phyloP scores from a whole-genome alignment of 768 basidiomycete genomes.

The Hericium coralloides region DNA sequence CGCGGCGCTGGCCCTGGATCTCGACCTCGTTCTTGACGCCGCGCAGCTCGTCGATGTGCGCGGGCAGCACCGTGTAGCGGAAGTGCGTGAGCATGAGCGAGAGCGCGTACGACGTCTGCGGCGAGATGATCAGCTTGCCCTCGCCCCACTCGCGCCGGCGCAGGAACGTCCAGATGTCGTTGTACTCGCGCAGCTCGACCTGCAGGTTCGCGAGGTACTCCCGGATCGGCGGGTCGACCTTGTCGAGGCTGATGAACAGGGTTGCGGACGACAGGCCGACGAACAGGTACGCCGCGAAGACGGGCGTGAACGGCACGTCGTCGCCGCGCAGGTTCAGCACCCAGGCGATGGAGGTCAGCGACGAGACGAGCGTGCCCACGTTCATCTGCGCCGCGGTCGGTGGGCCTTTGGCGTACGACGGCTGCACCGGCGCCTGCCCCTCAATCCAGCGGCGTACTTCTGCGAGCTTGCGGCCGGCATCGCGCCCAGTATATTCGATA shows the following conservation, averaged over 20 bases:
- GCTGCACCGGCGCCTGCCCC: slow-evolving; percentile 45
- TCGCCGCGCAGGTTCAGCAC: slow-evolving; percentile 81
- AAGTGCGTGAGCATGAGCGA: slow-evolving; percentile 78
- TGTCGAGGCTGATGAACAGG: slow-evolving; percentile 69
- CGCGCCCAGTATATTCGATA: slow-evolving; percentile 57
- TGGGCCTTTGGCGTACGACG: slow-evolving; percentile 52
- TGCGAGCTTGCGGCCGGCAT: slow-evolving; percentile 61
- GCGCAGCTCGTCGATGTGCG: slow-evolving; percentile 69
- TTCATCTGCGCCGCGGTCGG: slow-evolving; percentile 57
- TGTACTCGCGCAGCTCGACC: slow-evolving; percentile 59
- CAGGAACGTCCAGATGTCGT: slow-evolving; percentile 72
- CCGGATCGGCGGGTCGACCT: slow-evolving; percentile 50
- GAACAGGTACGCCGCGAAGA: slow-evolving; percentile 84
- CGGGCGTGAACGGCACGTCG: slow-evolving; percentile 87
- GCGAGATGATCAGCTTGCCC: slow-evolving; percentile 68
- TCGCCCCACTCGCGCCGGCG: slow-evolving; percentile 68
- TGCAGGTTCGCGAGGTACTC: slow-evolving; percentile 49
- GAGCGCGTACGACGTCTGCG: slow-evolving; percentile 75
- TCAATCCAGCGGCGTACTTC: slow-evolving; percentile 65
- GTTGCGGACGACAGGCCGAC: slow-evolving; percentile 51
- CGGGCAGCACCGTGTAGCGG: slow-evolving; percentile 66
- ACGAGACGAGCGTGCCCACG: slow-evolving; percentile 58
- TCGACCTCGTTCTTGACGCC: slow-evolving; percentile 85
- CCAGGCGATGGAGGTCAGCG: slow-evolving; percentile 74
- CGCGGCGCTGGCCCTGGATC: slow-evolving; percentile 70